Conservation (phyloP, 139 green algal species). For the Marvania coccoides region DNA sequence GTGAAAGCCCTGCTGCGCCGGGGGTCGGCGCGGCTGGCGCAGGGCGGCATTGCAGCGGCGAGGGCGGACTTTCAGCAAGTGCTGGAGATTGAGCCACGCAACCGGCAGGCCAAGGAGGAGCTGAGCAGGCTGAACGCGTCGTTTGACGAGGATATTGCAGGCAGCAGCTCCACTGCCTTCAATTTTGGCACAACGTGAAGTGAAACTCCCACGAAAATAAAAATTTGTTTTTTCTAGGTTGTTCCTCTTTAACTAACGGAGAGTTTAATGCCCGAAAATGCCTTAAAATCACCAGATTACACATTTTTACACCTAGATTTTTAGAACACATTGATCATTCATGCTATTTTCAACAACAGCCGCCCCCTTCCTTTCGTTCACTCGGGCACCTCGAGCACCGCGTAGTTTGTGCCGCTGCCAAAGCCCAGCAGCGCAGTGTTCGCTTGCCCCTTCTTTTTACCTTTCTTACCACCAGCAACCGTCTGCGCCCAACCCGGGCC, state of each 20-base stretch:
- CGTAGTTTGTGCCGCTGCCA: constrained; percentile 19
- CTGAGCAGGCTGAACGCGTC: constrained; percentile 21
- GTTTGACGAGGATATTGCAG: constrained; percentile 6
- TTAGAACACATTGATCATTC: too few relatives aligned
- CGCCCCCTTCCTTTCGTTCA: not conserved
- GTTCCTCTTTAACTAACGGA: too few relatives aligned
- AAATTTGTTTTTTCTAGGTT: too few relatives aligned
- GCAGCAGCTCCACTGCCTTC: not conserved
- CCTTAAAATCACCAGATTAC: not conserved
- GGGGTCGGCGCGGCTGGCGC: constrained; percentile 19
- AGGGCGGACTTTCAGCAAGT: constrained; percentile 37
- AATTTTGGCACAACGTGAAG: too few relatives aligned
- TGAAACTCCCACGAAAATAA: too few relatives aligned
- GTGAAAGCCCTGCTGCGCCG: constrained; percentile 42
- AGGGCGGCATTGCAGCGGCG: not conserved
- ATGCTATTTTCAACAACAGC: not conserved
- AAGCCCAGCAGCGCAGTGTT: constrained; percentile 31
- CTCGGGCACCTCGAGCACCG: constrained; percentile 16
- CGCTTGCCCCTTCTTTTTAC: constrained; percentile 25
- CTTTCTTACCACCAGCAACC: constrained; percentile 27
- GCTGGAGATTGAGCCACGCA: constrained; percentile 39
- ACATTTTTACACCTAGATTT: not conserved
- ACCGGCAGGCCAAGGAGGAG: constrained; percentile 40
- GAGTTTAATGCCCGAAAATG: too few relatives aligned
- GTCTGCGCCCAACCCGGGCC: constrained; percentile 32